A percentile compares a stretch with the other conserved stretches of the same genome.
phyloP scores from a whole-genome alignment of 202 grass and related monocot species.

The Alloteropsis angusta region DNA sequence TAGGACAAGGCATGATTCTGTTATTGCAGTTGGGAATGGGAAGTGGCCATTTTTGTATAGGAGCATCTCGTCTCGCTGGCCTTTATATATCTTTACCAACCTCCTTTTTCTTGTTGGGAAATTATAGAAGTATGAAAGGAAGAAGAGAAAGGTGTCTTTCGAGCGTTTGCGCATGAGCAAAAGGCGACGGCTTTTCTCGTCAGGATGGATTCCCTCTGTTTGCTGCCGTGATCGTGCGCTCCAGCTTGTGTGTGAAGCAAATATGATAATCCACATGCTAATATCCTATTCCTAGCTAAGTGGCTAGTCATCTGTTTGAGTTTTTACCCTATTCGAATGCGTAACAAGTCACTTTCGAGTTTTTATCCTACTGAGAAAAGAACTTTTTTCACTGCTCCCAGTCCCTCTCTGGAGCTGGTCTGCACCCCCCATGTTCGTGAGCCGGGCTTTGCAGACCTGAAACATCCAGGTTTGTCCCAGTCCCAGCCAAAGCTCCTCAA shows the following conservation, averaged over 20 bases:
- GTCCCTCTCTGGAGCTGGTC: neutral
- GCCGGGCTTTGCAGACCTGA: neutral
- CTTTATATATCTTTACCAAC: conserved; percentile 7
- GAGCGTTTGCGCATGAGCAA: conserved; percentile 16
- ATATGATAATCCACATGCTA: neutral
- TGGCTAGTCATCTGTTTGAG: neutral
- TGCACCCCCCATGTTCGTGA: neutral
- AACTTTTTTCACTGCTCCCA: neutral
- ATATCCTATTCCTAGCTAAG: neutral
- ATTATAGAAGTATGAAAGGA: neutral
- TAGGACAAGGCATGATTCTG: conserved; percentile 18
- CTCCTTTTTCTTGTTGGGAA: neutral
- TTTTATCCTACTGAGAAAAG: neutral
- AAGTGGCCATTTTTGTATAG: conserved; percentile 10
- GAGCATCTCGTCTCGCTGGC: neutral
- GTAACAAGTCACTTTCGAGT: neutral
- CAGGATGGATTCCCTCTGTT: conserved; percentile 7
- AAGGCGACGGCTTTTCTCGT: conserved; percentile 20
- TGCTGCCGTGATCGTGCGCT: neutral
- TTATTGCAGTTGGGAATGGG: neutral
- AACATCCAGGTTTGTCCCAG: neutral
- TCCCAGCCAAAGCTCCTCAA: neutral
- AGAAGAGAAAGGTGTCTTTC: conserved; percentile 24
- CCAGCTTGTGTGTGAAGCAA: conserved; percentile 28
- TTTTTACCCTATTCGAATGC: neutral